Percentiles rank a stretch among this genome's conserved stretches.
Conservation (phyloP, 163 green algal genomes). For the Prototheca stagnorum region DNA sequence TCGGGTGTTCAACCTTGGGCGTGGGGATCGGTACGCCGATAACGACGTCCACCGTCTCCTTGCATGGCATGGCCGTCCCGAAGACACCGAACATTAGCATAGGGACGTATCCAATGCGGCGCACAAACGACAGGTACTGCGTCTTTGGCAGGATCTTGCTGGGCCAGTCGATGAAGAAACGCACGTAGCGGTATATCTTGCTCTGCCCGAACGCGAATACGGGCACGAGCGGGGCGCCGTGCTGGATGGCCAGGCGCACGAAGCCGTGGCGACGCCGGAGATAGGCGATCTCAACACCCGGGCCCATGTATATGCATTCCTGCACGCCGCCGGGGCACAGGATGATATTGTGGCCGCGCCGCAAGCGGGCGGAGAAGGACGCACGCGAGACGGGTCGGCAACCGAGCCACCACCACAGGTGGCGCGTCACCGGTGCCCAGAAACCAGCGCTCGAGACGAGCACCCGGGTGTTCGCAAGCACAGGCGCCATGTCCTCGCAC, state of each 20-base stretch:
- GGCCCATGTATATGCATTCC: conserved; percentile 54
- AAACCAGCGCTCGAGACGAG: conserved; percentile 6
- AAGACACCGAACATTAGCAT: conserved; percentile 47
- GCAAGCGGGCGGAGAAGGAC: conserved; percentile 3
- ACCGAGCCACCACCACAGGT: conserved; percentile 23
- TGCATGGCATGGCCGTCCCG: conserved; percentile 32
- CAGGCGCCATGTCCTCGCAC: background rate
- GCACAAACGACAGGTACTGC: conserved; percentile 6
- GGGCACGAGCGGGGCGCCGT: conserved; percentile 42
- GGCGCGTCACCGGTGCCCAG: conserved; percentile 1
- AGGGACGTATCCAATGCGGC: conserved; percentile 41
- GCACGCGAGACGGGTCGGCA: conserved; percentile 3
- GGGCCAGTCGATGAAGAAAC: conserved; percentile 22
- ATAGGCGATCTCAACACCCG: conserved; percentile 39
- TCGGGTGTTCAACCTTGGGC: conserved; percentile 2
- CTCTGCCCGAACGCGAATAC: conserved; percentile 70
- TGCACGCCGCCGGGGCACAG: conserved; percentile 63
- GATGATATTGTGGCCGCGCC: conserved; percentile 21
- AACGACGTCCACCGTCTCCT: conserved; percentile 37
- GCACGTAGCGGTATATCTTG: conserved; percentile 39
- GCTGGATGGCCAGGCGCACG: conserved; percentile 24
- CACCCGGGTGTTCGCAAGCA: background rate
- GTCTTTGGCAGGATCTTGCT: conserved; percentile 1
- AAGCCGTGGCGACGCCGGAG: conserved; percentile 52
- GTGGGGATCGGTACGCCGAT: conserved; percentile 51